Percentiles rank a stretch among this genome's conserved stretches.
These are phyloP conservation scores for Barnettozyma botsteinii DNA, from an alignment of 805 yeast genomes.

Conservation along the genomic window DNA sequence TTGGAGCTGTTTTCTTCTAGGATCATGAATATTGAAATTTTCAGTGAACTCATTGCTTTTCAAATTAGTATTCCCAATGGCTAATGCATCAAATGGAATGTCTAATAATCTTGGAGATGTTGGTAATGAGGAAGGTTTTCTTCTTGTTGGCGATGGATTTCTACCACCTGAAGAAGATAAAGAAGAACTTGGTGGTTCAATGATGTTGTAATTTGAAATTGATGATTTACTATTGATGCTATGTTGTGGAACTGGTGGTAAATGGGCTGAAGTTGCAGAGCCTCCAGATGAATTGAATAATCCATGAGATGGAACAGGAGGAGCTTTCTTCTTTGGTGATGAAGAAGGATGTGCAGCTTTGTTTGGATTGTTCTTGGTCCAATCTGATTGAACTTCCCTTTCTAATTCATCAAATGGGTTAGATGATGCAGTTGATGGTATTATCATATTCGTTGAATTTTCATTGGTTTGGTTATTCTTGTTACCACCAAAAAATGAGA, in stretches of 20 bases:
- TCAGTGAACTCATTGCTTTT: background rate
- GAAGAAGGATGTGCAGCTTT: background rate
- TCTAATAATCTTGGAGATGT: slow-evolving; percentile 8
- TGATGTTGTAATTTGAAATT: slow-evolving; percentile 12
- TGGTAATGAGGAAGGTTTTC: slow-evolving; percentile 21
- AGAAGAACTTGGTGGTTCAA: slow-evolving; percentile 19
- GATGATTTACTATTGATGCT: slow-evolving; percentile 3
- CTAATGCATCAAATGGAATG: slow-evolving; percentile 22
- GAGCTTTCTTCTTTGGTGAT: slow-evolving; percentile 13
- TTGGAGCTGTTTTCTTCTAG: slow-evolving; percentile 1
- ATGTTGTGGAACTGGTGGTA: slow-evolving; percentile 15
- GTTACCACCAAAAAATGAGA: slow-evolving; percentile 10
- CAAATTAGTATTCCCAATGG: slow-evolving; percentile 10
- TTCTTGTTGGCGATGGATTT: slow-evolving; percentile 17
- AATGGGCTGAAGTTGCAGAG: slow-evolving; percentile 3
- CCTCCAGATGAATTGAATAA: slow-evolving; percentile 7
- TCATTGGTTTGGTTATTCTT: background rate
- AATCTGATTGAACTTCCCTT: slow-evolving; percentile 29
- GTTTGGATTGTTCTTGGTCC: slow-evolving; percentile 18
- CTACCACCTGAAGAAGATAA: background rate
- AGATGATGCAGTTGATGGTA: slow-evolving; percentile 1
- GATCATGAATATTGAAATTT: slow-evolving; percentile 9
- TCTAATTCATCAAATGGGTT: slow-evolving; percentile 30
- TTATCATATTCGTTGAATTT: background rate
- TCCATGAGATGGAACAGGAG: slow-evolving; percentile 26